Base-by-base conservation (phyloP, 176 grass and related monocot species). In the Saccharum spontaneum region DNA sequence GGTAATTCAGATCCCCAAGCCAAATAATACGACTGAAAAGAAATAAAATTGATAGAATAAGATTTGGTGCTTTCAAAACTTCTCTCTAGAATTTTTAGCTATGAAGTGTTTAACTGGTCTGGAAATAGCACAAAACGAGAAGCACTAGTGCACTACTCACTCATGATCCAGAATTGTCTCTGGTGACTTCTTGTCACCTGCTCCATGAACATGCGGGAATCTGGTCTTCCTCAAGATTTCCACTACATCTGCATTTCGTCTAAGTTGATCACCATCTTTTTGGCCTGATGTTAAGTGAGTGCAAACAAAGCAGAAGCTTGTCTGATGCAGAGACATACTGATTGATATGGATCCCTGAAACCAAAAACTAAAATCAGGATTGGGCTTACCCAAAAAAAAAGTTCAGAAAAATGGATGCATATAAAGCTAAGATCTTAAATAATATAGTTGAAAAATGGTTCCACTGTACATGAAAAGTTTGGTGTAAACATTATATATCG, bases 1-100 rank as follows among this genome's bases (percentile, higher is more conserved):
- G 92, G 89, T 98, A 98, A 86, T 98, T 98, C 87, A 98, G 83
- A 83, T 98, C 95, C 24, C 95, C 95, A n/a, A 98, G 89, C 95
- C 95, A 98, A 86, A 98, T 98, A 79, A 98, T 82, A 16, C 90
- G 95, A 76, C 95, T 99, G 77, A 82, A 84, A 86, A 92, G 3
- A 71, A 84, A 73, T 31, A 74, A 79, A 69, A 88, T 8, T 31
- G 4, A 63, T 45, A 23, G 10, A 36, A 2, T 50, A 40, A 80
- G 63, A 71, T 23, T 23, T 70, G 1, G 7, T 30, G 28, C 34
- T 6, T 84, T 49, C 12, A 39, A 39, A 37, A 78, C 45, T 67
- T 68, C 6, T 82, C 57, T 3, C 7, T 5, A 20, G 6, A 55
- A 23, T 23, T 62, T 70, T 43, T 20, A 34, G 79, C 22, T 12